These are phyloP conservation scores for Pseudozyma sp. DNA, from an alignment of 1,284 basidiomycete genomes.

Conservation along the genomic window DNA sequence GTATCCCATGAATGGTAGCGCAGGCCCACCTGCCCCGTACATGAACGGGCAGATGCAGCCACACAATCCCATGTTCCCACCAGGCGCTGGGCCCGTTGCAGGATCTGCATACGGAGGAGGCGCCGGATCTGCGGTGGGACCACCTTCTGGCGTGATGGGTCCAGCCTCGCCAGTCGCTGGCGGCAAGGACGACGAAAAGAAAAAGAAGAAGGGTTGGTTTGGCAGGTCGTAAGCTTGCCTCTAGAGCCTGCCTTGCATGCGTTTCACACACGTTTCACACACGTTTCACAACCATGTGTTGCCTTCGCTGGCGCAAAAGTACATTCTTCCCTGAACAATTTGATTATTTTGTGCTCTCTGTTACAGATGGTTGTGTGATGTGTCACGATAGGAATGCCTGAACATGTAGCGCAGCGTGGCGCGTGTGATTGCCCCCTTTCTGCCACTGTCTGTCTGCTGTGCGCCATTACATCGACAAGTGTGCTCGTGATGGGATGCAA, in stretches of 20 bases:
- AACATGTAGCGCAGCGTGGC: no score
- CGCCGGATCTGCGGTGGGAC: background rate
- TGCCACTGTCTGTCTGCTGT: no score
- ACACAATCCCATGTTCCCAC: slow-evolving; percentile 29
- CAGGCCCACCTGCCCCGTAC: slow-evolving; percentile 14
- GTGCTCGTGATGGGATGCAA: no score
- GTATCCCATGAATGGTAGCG: slow-evolving; percentile 35
- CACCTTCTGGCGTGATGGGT: background rate
- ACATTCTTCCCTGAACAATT: background rate
- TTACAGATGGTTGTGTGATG: background rate
- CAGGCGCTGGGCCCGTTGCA: slow-evolving; percentile 8
- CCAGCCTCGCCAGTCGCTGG: slow-evolving; percentile 17
- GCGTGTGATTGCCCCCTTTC: no score
- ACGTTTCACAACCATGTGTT: no score
- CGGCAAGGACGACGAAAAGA: slow-evolving; percentile 34
- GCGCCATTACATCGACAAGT: no score
- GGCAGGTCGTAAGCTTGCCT: slow-evolving; percentile 21
- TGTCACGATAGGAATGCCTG: no score
- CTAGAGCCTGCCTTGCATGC: background rate
- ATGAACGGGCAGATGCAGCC: slow-evolving; percentile 7
- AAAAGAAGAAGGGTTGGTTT: slow-evolving; percentile 56
- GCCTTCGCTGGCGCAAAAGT: no score
- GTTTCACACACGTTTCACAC: background rate
- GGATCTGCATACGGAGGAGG: slow-evolving; percentile 1
- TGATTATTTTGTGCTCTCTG: background rate